Conservation (phyloP, 164 flowering plant species). For the Chloranthus sessilifolius region DNA sequence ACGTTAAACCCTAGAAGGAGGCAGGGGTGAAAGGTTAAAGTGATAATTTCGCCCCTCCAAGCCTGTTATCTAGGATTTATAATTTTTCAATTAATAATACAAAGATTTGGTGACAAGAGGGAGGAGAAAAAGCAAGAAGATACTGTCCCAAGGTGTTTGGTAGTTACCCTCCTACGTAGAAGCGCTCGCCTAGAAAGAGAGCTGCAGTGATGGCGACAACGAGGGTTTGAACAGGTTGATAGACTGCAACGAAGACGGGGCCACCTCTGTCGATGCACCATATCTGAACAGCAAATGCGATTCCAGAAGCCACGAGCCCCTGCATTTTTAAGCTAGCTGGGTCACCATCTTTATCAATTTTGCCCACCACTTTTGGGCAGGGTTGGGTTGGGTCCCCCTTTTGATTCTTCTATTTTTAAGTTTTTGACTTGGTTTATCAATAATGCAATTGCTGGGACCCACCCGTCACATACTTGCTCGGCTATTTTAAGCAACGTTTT, state of each 20-base stretch:
- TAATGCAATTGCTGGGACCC: too few relatives aligned
- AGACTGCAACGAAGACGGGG: constrained; percentile 97
- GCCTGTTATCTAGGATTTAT: neutral
- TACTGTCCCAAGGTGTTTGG: neutral
- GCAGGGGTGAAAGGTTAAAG: neutral
- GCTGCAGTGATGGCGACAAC: constrained; percentile 97
- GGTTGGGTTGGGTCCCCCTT: too few relatives aligned
- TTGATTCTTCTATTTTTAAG: too few relatives aligned
- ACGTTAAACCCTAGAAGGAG: neutral
- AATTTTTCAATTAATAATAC: neutral
- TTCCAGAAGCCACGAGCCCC: constrained; percentile 99
- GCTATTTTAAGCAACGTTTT: too few relatives aligned
- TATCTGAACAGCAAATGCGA: constrained; percentile 98
- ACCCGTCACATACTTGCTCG: too few relatives aligned
- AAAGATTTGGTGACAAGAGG: neutral
- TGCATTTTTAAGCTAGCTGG: constrained; percentile 20
- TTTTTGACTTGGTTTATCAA: too few relatives aligned
- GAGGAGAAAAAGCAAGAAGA: neutral
- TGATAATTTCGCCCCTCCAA: neutral
- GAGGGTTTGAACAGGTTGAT: constrained; percentile 97
- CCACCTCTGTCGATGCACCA: constrained; percentile 99
- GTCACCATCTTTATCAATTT: constrained; percentile 7
- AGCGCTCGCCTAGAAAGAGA: constrained; percentile 81
- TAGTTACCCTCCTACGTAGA: constrained; percentile 92
- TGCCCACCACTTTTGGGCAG: too few relatives aligned